phyloP scores from a whole-genome alignment of 352 stramenopile species.

The Globisporangium perplexum region DNA sequence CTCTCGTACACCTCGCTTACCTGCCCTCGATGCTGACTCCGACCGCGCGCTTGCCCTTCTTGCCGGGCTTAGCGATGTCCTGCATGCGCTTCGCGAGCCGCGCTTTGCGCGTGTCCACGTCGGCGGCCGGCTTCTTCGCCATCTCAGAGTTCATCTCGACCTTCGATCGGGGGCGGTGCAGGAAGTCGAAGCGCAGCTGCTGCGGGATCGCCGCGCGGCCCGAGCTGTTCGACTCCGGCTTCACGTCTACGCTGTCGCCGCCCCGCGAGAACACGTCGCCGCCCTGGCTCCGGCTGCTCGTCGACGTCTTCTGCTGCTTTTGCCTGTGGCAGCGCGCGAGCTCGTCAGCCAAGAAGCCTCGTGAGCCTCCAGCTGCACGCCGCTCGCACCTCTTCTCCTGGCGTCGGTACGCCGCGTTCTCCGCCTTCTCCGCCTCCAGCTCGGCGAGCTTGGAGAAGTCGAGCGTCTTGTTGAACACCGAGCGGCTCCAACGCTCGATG shows the following conservation, averaged over 20 bases:
- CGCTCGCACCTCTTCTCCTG: slow-evolving; percentile 32
- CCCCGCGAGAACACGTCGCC: slow-evolving; percentile 50
- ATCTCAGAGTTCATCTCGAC: slow-evolving; percentile 58
- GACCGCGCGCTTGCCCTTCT: slow-evolving; percentile 69
- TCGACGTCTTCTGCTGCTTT: slow-evolving; percentile 38
- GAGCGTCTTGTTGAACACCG: slow-evolving; percentile 86
- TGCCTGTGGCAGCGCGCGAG: slow-evolving; percentile 12
- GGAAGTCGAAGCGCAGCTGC: slow-evolving; percentile 76
- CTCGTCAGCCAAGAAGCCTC: no score
- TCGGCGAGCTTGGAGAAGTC: slow-evolving; percentile 85
- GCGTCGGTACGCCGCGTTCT: slow-evolving; percentile 69
- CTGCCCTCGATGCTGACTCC: slow-evolving; percentile 78
- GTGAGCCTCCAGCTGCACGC: no score
- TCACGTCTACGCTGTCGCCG: slow-evolving; percentile 23
- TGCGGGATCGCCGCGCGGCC: slow-evolving; percentile 67
- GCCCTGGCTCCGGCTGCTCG: slow-evolving; percentile 18
- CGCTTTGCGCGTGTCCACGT: slow-evolving; percentile 75
- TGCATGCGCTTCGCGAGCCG: slow-evolving; percentile 85
- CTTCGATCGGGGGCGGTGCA: slow-evolving; percentile 79
- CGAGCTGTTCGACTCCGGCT: slow-evolving; percentile 34
- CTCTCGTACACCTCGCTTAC: slow-evolving; percentile 31
- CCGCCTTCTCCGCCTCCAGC: slow-evolving; percentile 79
- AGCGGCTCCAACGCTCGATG: slow-evolving; percentile 84
- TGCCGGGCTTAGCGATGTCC: slow-evolving; percentile 72
- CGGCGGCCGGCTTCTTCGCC: slow-evolving; percentile 42